Evolutionary conservation across 768 basidiomycete species (phyloP).

Genomic region (Boletus sensibilis): DNA sequence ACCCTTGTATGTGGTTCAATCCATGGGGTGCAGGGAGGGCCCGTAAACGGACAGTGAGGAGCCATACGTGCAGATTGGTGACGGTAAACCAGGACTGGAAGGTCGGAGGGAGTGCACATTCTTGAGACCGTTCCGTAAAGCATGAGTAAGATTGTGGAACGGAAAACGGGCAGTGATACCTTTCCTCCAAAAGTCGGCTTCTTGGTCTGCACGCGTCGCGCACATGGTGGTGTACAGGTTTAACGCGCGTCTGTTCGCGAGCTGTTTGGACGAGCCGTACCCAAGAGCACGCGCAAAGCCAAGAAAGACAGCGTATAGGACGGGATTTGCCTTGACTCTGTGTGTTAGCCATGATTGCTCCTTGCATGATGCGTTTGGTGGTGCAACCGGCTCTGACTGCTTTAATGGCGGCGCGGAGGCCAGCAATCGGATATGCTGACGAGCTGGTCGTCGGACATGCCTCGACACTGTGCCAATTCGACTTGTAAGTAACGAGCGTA

Average conservation of each 20-base stretch:
- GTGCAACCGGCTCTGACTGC: conserved; percentile 1
- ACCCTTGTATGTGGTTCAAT: conserved; percentile 67
- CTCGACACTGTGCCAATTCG: conserved; percentile 5
- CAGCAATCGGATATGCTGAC: conserved; percentile 13
- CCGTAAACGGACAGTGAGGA: conserved; percentile 85
- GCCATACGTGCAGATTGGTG: conserved; percentile 90
- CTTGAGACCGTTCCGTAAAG: conserved; percentile 38
- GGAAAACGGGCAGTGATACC: conserved; percentile 39
- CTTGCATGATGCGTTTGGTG: conserved; percentile 6
- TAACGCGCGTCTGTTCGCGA: conserved; percentile 59
- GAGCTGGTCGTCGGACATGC: conserved; percentile 5
- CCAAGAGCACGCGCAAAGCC: conserved; percentile 51
- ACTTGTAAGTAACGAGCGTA: conserved; percentile 14
- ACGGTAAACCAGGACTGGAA: conserved; percentile 98
- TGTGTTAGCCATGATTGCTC: conserved; percentile 56
- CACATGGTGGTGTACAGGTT: conserved; percentile 58
- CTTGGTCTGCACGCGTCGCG: conserved; percentile 55
- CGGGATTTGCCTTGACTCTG: conserved; percentile 49
- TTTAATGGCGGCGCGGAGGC: conserved; percentile 8
- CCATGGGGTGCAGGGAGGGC: conserved; percentile 71
- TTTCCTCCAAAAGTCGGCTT: conserved; percentile 61
- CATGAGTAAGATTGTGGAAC: not conserved
- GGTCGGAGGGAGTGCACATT: conserved; percentile 82
- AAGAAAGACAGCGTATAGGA: conserved; percentile 45
- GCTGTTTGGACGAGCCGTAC: conserved; percentile 59